phyloP scores from a whole-genome alignment of 495 filamentous ascomycete species.

The Aspergillus cavernicola region DNA sequence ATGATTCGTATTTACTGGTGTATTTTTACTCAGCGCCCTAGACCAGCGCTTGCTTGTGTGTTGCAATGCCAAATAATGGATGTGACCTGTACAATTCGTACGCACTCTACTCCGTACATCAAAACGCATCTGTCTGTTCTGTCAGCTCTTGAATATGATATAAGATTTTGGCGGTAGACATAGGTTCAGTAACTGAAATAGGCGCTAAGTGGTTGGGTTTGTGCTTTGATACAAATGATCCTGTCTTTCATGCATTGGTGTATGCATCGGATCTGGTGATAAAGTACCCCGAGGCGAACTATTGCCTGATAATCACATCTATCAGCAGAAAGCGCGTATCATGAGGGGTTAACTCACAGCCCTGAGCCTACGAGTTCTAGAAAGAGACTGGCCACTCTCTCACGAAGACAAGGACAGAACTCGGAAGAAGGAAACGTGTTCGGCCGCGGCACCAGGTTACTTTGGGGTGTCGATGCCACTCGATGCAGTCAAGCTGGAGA shows the following conservation, averaged over 20 bases:
- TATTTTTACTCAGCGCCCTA: background rate
- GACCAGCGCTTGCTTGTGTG: background rate
- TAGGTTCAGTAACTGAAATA: background rate
- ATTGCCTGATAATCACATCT: background rate
- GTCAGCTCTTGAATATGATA: background rate
- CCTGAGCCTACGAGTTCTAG: too few relatives aligned
- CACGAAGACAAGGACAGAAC: too few relatives aligned
- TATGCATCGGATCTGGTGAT: background rate
- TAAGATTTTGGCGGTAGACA: too few relatives aligned
- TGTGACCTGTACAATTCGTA: conserved; percentile 1
- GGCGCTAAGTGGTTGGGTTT: background rate
- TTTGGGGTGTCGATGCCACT: too few relatives aligned
- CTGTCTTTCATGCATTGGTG: background rate
- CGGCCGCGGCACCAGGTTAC: too few relatives aligned
- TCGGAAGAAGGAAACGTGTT: too few relatives aligned
- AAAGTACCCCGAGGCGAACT: background rate
- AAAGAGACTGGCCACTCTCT: too few relatives aligned
- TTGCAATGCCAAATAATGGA: background rate
- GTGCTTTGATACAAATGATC: background rate
- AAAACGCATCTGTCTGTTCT: background rate
- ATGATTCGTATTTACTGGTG: background rate
- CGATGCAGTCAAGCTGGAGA: too few relatives aligned
- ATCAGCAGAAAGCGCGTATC: too few relatives aligned
- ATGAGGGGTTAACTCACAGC: too few relatives aligned
- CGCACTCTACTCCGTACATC: background rate